Percentiles rank a stretch among this genome's conserved stretches.
phyloP scores from a whole-genome alignment of 2,329 filamentous ascomycete genomes.

The Fusarium tupiense region DNA sequence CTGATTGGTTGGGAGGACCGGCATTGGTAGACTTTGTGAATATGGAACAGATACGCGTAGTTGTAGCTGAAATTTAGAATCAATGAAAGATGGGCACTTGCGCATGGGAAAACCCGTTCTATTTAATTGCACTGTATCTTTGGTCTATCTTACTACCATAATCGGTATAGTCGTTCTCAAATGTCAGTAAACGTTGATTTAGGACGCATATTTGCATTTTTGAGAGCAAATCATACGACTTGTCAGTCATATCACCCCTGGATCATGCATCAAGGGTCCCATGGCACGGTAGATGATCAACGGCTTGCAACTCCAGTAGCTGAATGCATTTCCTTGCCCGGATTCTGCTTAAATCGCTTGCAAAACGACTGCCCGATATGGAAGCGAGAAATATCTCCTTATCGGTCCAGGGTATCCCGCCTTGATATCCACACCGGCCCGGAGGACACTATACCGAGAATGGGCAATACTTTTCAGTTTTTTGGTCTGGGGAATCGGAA shows the following conservation, averaged over 20 bases:
- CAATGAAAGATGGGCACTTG: not conserved
- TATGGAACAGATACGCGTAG: not conserved
- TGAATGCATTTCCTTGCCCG: not conserved
- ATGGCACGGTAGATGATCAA: not conserved
- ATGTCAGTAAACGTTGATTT: not conserved
- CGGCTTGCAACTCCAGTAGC: too few relatives aligned
- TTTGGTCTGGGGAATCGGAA: not conserved
- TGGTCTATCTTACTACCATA: slow-evolving; percentile 32
- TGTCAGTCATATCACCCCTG: not conserved
- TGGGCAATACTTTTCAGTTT: slow-evolving; percentile 9
- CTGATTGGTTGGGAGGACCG: not conserved
- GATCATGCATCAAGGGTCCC: not conserved
- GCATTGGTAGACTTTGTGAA: not conserved
- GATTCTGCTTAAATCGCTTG: slow-evolving; percentile 5
- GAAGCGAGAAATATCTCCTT: not conserved
- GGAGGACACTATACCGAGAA: slow-evolving; percentile 7
- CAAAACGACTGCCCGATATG: slow-evolving; percentile 21
- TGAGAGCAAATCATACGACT: slow-evolving; percentile 1
- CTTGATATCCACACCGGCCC: slow-evolving; percentile 1
- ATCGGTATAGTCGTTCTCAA: not conserved
- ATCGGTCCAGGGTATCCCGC: slow-evolving; percentile 7
- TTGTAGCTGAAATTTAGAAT: not conserved
- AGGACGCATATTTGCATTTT: not conserved
- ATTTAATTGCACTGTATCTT: slow-evolving; percentile 26
- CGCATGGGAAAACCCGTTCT: not conserved